Evolutionary conservation across 23 red algal genomes (phyloP).

Genomic region (Gracilaria caudata): DNA sequence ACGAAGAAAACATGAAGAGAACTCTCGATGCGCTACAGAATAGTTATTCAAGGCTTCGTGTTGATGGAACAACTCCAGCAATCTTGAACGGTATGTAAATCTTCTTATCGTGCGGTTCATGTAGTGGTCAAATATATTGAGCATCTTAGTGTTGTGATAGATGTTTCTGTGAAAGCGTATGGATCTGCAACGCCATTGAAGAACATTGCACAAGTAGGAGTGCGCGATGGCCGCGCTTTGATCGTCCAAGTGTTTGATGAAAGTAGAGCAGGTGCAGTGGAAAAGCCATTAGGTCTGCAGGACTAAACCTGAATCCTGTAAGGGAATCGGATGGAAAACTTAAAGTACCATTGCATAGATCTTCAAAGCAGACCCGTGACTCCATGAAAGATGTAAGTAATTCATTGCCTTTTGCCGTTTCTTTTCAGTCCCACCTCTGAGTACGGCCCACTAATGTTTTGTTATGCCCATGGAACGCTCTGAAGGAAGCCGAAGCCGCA

Average conservation of each 20-base stretch:
- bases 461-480: not conserved
- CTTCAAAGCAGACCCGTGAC: slow-evolving; percentile 38
- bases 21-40: slow-evolving; percentile 45
- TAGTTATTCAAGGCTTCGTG: slow-evolving; percentile 66
- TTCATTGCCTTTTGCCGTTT: not conserved
- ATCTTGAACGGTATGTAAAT: slow-evolving; percentile 78
- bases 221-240: slow-evolving; percentile 75
- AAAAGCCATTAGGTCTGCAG: slow-evolving; percentile 79
- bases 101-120: not conserved
- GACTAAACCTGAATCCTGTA: slow-evolving; percentile 86
- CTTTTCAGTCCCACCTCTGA: too few species aligned
- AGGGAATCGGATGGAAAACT: slow-evolving; percentile 17
- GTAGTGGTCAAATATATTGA: not conserved
- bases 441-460: not conserved
- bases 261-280: slow-evolving; percentile 35
- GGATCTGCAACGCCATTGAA: slow-evolving; percentile 69
- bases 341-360: slow-evolving; percentile 43
- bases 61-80: slow-evolving; percentile 68
- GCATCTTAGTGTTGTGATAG: slow-evolving; percentile 1
- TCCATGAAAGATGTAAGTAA: slow-evolving; percentile 31
- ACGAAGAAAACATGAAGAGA: slow-evolving; percentile 54
- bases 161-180: slow-evolving; percentile 68
- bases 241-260: slow-evolving; percentile 78
- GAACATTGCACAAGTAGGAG: slow-evolving; percentile 81
- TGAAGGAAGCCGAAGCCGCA: slow-evolving; percentile 60